Percentiles rank a stretch among this genome's conserved stretches.
These are phyloP conservation scores for Fusarium brevicatenulatum DNA, from an alignment of 2,329 filamentous ascomycete genomes.

Conservation along the genomic window DNA sequence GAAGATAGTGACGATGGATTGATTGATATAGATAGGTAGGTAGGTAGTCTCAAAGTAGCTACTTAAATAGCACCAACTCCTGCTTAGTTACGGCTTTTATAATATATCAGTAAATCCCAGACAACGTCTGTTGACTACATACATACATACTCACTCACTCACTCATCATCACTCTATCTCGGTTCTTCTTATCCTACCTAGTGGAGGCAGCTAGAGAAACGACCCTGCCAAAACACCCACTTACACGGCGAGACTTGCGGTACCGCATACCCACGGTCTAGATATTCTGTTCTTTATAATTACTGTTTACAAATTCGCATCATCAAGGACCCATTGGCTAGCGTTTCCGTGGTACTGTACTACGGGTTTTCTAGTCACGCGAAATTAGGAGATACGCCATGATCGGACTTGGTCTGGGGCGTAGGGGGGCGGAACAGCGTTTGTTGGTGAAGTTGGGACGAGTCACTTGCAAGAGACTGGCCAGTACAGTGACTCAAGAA, in stretches of 20 bases:
- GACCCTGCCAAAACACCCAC: constrained; percentile 11
- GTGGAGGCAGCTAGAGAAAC: constrained; percentile 20
- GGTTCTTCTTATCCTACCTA: neutral
- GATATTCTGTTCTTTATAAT: neutral
- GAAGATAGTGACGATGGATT: constrained; percentile 20
- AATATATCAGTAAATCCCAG: neutral
- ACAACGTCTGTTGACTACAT: neutral
- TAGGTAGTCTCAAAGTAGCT: neutral
- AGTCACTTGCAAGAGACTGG: constrained; percentile 26
- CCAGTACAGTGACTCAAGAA: constrained; percentile 30
- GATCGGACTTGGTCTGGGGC: constrained; percentile 15
- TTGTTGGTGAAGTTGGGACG: constrained; percentile 29
- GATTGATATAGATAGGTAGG: constrained; percentile 2
- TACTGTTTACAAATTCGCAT: neutral
- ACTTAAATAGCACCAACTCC: constrained; percentile 9
- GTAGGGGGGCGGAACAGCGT: constrained; percentile 10
- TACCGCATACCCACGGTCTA: constrained; percentile 11
- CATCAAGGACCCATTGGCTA: neutral
- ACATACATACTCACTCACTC: neutral
- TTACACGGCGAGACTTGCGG: constrained; percentile 30
- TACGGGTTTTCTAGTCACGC: neutral
- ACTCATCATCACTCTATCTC: neutral
- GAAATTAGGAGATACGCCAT: constrained; percentile 16
- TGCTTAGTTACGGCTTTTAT: constrained; percentile 15
- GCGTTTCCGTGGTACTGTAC: neutral